These are phyloP conservation scores for Quercus wislizeni DNA, from an alignment of 306 rosid genomes.

Conservation along the genomic window DNA sequence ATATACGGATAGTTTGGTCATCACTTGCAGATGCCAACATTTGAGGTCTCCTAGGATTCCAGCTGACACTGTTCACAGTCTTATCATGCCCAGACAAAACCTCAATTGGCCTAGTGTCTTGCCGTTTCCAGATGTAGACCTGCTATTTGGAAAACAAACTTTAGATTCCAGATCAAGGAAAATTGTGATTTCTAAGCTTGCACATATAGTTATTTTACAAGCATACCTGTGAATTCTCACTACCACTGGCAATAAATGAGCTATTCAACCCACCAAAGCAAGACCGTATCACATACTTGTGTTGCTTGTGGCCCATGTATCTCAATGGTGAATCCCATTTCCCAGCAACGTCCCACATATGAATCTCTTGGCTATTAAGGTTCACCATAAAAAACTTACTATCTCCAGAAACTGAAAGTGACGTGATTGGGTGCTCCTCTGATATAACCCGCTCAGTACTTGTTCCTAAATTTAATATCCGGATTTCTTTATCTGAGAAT, in stretches of 20 bases:
- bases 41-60: conserved; percentile 78
- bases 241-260: conserved; percentile 82
- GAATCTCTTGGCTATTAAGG: conserved; percentile 87
- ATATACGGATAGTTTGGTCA: conserved; percentile 73
- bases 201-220: background rate
- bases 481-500: conserved; percentile 71
- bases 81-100: conserved; percentile 66
- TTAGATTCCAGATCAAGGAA: conserved; percentile 6
- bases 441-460: conserved; percentile 64
- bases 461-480: conserved; percentile 59
- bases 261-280: conserved; percentile 84
- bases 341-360: conserved; percentile 87
- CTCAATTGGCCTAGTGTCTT: conserved; percentile 57
- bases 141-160: conserved; percentile 25
- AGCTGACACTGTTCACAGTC: conserved; percentile 94
- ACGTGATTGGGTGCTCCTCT: conserved; percentile 64
- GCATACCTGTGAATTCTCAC: conserved; percentile 79
- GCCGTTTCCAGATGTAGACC: conserved; percentile 87
- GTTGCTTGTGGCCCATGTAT: conserved; percentile 60
- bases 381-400: conserved; percentile 77
- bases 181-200: background rate
- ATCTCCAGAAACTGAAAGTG: conserved; percentile 67
- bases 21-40: conserved; percentile 97
- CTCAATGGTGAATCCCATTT: conserved; percentile 59
- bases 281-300: conserved; percentile 79